Conservation (phyloP, 108 stramenopile genomes). For the Conticribra weissflogii region DNA sequence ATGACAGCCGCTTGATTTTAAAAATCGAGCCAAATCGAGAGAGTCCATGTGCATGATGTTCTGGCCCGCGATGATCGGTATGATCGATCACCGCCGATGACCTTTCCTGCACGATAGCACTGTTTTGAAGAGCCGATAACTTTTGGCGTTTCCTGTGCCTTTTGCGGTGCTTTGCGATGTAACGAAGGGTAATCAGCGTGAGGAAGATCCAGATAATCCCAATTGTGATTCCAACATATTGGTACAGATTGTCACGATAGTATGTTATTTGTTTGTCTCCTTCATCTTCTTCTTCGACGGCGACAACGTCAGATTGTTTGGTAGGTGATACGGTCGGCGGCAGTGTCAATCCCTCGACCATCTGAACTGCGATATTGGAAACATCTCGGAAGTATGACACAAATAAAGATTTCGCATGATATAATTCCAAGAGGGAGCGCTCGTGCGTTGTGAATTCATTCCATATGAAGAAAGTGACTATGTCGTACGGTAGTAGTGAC, state of each 20-base stretch:
- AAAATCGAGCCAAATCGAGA: no score
- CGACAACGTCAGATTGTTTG: background rate
- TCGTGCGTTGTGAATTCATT: constrained; percentile 8
- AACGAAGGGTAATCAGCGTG: background rate
- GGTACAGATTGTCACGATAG: background rate
- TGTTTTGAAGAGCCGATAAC: no score
- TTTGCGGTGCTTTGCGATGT: background rate
- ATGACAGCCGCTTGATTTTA: no score
- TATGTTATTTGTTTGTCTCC: background rate
- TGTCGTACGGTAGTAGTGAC: constrained; percentile 16
- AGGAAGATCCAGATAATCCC: constrained; percentile 24
- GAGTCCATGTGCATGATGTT: no score
- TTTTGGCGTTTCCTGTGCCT: no score
- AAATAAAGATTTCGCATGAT: constrained; percentile 17
- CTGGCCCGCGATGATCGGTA: no score
- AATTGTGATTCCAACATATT: constrained; percentile 9
- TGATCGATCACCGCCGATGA: no score
- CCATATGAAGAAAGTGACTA: constrained; percentile 22
- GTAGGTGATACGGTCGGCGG: constrained; percentile 21
- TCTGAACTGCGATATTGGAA: constrained; percentile 1
- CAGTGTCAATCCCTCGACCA: constrained; percentile 13
- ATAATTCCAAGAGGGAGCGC: background rate
- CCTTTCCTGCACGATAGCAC: no score
- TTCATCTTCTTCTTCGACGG: constrained; percentile 10
- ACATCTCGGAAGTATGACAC: constrained; percentile 23